phyloP scores from a whole-genome alignment of 2,329 filamentous ascomycete species.

The Sporothrix dimorphospora region DNA sequence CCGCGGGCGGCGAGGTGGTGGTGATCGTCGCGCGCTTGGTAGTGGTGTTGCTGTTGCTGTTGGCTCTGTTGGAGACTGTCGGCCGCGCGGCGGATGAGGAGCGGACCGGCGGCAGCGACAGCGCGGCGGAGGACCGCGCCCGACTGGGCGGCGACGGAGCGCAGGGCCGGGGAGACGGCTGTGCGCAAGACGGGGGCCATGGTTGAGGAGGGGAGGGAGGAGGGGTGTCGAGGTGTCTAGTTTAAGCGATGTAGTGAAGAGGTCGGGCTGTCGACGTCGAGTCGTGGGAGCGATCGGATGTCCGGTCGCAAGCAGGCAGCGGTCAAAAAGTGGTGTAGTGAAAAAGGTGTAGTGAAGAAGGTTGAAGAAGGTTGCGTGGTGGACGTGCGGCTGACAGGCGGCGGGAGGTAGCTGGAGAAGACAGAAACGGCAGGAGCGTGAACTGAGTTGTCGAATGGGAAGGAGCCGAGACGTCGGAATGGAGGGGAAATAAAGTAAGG shows the following conservation, averaged over 20 bases:
- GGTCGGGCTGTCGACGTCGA: not conserved
- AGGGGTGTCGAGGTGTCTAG: not conserved
- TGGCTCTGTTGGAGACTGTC: slow-evolving; percentile 13
- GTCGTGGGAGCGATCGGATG: not conserved
- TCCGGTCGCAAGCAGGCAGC: not conserved
- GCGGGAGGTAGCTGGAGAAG: not conserved
- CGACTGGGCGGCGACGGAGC: slow-evolving; percentile 29
- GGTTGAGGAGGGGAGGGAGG: not conserved
- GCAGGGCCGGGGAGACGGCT: slow-evolving; percentile 26
- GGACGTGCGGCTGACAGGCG: not conserved
- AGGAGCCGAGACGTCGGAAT: not conserved
- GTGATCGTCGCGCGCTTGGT: not conserved
- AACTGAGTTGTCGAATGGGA: not conserved
- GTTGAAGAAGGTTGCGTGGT: not conserved
- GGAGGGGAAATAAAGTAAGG: not conserved
- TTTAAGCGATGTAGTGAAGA: not conserved
- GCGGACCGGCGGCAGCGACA: slow-evolving; percentile 29
- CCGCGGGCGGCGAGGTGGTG: slow-evolving; percentile 29
- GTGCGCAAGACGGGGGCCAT: slow-evolving; percentile 30
- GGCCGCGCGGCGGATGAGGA: slow-evolving; percentile 28
- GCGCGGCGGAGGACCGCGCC: slow-evolving; percentile 27
- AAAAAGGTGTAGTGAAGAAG: not conserved
- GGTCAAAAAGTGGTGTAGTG: not conserved
- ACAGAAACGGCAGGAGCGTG: not conserved
- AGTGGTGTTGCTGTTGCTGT: not conserved